phyloP scores from a whole-genome alignment of 768 basidiomycete species.

The Imleria badia region DNA sequence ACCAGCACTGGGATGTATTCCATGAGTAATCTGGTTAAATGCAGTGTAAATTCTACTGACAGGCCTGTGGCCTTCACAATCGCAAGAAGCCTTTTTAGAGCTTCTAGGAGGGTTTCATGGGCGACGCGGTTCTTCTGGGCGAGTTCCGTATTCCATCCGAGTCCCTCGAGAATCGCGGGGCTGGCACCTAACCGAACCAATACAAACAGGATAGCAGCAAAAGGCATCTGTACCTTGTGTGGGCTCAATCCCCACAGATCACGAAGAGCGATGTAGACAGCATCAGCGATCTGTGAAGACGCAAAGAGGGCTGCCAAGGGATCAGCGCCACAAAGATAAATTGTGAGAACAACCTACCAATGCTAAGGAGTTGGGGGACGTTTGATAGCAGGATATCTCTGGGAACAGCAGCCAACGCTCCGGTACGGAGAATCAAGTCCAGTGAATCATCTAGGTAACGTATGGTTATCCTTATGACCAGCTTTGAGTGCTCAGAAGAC shows the following conservation, averaged over 20 bases:
- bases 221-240: slow-evolving; percentile 29
- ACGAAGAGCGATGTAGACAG: slow-evolving; percentile 35
- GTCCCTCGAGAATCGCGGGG: slow-evolving; percentile 31
- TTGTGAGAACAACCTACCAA: slow-evolving; percentile 34
- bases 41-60: slow-evolving; percentile 36
- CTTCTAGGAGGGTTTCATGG: slow-evolving; percentile 25
- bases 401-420: slow-evolving; percentile 38
- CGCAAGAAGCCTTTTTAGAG: slow-evolving; percentile 42
- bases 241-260: slow-evolving; percentile 31
- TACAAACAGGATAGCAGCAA: slow-evolving; percentile 35
- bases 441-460: slow-evolving; percentile 39
- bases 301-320: slow-evolving; percentile 17
- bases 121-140: slow-evolving; percentile 14
- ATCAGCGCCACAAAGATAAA: slow-evolving; percentile 1
- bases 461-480: not conserved
- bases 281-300: slow-evolving; percentile 29
- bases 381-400: slow-evolving; percentile 29
- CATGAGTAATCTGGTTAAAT: not conserved
- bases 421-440: slow-evolving; percentile 40
- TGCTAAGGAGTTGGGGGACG: slow-evolving; percentile 41
- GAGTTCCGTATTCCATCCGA: slow-evolving; percentile 30
- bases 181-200: slow-evolving; percentile 49
- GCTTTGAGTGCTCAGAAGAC: not conserved
- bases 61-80: slow-evolving; percentile 44
- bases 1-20: slow-evolving; percentile 28